Percentiles rank a stretch among this genome's conserved stretches.
These are phyloP conservation scores for Puccinellia tenuiflora DNA, from an alignment of 176 grass and related monocot species.

Conservation along the genomic window DNA sequence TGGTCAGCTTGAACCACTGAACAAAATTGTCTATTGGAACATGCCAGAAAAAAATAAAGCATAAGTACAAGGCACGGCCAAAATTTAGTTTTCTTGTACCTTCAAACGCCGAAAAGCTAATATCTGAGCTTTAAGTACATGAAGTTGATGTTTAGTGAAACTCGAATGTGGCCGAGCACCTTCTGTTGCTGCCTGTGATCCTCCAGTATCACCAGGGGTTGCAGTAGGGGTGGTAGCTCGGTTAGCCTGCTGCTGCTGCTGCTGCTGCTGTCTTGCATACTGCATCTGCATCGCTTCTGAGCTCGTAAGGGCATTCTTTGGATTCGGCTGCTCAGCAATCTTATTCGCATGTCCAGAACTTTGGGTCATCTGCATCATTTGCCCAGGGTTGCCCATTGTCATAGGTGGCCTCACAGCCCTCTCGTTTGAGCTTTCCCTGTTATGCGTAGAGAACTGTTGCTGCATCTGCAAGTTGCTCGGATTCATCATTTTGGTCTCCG, in stretches of 20 bases:
- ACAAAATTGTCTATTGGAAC: background rate
- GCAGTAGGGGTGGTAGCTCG: conserved; percentile 21
- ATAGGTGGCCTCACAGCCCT: conserved; percentile 49
- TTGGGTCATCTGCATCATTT: conserved; percentile 42
- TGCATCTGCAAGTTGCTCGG: conserved; percentile 58
- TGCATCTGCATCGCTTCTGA: conserved; percentile 61
- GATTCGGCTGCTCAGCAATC: conserved; percentile 45
- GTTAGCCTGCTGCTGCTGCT: conserved; percentile 58
- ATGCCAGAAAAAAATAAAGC: background rate
- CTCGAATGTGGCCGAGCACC: conserved; percentile 28
- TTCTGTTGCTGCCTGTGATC: conserved; percentile 35
- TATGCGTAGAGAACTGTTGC: conserved; percentile 42
- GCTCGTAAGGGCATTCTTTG: conserved; percentile 37
- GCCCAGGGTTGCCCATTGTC: conserved; percentile 38
- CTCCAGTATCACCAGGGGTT: conserved; percentile 27
- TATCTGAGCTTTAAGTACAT: conserved; percentile 97
- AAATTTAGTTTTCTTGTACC: conserved; percentile 43
- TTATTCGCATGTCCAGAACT: conserved; percentile 43
- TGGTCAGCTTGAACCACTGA: conserved; percentile 8
- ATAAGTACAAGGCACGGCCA: conserved; percentile 2
- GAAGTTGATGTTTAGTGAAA: conserved; percentile 96
- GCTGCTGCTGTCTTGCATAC: conserved; percentile 57
- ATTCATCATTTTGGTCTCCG: conserved; percentile 53
- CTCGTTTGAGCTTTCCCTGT: conserved; percentile 54
- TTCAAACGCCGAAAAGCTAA: conserved; percentile 97